A percentile compares a stretch with the other conserved stretches of the same genome.
Conservation (phyloP, 257 asterid species). For the Lithospermum erythrorhizon region DNA sequence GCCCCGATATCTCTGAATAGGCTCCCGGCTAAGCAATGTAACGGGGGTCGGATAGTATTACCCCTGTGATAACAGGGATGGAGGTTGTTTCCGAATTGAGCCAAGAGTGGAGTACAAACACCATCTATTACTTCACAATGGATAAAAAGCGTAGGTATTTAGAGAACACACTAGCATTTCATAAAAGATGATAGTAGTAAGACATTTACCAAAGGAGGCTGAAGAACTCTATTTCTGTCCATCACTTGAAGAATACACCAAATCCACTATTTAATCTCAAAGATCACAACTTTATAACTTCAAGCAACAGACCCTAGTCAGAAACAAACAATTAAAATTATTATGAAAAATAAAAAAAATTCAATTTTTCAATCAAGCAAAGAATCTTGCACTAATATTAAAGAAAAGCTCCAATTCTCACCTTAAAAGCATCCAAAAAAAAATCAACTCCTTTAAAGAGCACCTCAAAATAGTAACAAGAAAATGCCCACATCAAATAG, state of each 20-base stretch:
- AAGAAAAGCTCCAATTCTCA: neutral
- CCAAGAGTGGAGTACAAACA: too few species aligned
- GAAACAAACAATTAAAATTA: neutral
- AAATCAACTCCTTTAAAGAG: neutral
- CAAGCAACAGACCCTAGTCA: neutral
- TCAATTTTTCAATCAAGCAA: neutral
- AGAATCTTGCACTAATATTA: neutral
- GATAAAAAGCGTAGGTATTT: too few species aligned
- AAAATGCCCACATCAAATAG: neutral
- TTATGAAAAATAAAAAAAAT: neutral
- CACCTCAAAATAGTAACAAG: neutral
- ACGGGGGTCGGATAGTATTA: too few species aligned
- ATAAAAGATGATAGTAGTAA: neutral
- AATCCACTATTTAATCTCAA: neutral
- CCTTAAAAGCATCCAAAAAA: neutral
- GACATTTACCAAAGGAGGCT: conserved; percentile 3
- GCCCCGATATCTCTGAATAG: too few species aligned
- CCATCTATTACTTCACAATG: too few species aligned
- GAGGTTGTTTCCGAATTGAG: too few species aligned
- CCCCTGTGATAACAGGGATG: too few species aligned
- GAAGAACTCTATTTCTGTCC: conserved; percentile 1
- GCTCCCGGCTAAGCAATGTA: too few species aligned
- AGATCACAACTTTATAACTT: neutral
- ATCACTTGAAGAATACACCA: neutral
- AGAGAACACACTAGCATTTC: neutral